Conservation (phyloP, 2,329 filamentous ascomycete species). For the Verticillium tricorpus region DNA sequence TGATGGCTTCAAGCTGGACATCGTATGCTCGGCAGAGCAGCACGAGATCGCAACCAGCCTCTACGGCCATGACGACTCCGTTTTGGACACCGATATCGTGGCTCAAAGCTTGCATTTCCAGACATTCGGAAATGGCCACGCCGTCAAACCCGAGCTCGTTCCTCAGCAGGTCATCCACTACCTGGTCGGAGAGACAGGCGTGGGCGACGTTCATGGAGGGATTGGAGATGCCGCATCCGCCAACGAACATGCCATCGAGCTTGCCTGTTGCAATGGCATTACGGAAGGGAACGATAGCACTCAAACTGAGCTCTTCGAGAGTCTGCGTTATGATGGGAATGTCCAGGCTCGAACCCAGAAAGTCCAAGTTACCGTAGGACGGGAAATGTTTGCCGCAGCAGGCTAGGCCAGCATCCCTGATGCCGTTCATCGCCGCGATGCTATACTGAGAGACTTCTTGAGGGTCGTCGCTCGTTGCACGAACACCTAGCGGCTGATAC, state of each 20-base stretch:
- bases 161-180: conserved; percentile 85
- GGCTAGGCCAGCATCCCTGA: conserved; percentile 82
- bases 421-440: conserved; percentile 85
- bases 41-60: conserved; percentile 90
- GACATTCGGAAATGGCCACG: conserved; percentile 89
- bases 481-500: conserved; percentile 84
- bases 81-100: conserved; percentile 97
- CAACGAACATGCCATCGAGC: conserved; percentile 92
- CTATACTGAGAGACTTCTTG: conserved; percentile 93
- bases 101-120: conserved; percentile 94
- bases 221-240: conserved; percentile 88
- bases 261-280: conserved; percentile 79
- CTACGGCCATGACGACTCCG: conserved; percentile 95
- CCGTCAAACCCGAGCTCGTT: conserved; percentile 85
- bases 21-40: conserved; percentile 84
- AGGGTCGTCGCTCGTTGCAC: conserved; percentile 87
- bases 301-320: conserved; percentile 86
- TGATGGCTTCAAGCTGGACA: conserved; percentile 87
- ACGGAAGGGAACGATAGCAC: conserved; percentile 84
- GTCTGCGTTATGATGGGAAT: conserved; percentile 96
- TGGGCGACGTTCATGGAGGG: conserved; percentile 93
- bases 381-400: conserved; percentile 96
- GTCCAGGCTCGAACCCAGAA: conserved; percentile 83
- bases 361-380: conserved; percentile 92
- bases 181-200: conserved; percentile 86